phyloP scores from a whole-genome alignment of 176 grass and related monocot species.

The Aegilops sharonensis region DNA sequence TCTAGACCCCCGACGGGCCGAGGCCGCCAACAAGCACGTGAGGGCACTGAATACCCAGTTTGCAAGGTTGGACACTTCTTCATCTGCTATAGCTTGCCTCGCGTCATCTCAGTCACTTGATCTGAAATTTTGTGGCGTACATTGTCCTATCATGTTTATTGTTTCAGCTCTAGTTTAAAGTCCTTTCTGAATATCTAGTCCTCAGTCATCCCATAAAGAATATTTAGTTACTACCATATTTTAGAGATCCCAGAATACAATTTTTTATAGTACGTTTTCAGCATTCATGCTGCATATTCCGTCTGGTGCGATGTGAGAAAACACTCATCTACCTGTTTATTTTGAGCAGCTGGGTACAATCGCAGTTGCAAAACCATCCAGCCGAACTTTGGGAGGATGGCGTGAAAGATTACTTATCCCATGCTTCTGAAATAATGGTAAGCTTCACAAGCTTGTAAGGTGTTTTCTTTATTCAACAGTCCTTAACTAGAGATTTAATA shows the following conservation, averaged over 20 bases:
- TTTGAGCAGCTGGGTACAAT: conserved; percentile 83
- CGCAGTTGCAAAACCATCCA: conserved; percentile 76
- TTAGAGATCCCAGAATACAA: neutral
- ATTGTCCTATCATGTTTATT: neutral
- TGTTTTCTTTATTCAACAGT: neutral
- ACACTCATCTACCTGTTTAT: conserved; percentile 14
- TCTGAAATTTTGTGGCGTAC: neutral
- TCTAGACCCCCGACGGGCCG: conserved; percentile 56
- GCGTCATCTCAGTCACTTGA: neutral
- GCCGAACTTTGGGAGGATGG: conserved; percentile 94
- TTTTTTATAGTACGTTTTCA: neutral
- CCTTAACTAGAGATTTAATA: neutral
- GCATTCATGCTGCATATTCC: neutral
- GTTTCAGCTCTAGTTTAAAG: neutral
- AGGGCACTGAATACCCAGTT: conserved; percentile 90
- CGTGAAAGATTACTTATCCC: conserved; percentile 66
- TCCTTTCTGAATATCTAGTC: neutral
- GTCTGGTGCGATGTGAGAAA: neutral
- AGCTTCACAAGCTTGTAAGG: neutral
- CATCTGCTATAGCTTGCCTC: neutral
- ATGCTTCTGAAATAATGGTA: conserved; percentile 87
- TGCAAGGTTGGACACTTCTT: conserved; percentile 53
- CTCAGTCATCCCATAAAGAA: neutral
- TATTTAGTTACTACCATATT: neutral
- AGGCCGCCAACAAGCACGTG: conserved; percentile 64